A percentile compares a stretch with the other conserved stretches of the same genome.
These are phyloP conservation scores for Neobulgaria alba DNA, from an alignment of 2,329 filamentous ascomycete species.

Conservation along the genomic window DNA sequence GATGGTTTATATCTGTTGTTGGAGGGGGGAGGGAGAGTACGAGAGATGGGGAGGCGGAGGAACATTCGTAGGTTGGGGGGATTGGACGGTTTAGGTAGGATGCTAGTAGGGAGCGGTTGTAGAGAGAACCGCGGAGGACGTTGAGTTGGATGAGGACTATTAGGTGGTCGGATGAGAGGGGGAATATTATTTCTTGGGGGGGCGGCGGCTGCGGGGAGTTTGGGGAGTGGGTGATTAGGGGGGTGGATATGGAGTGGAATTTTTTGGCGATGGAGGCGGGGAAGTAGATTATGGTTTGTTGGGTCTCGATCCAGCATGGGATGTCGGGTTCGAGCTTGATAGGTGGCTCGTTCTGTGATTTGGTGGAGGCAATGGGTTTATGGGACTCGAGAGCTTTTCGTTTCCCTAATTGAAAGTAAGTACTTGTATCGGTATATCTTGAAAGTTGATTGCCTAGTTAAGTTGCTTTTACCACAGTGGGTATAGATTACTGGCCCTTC, in stretches of 20 bases:
- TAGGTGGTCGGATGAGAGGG: conserved; percentile 34
- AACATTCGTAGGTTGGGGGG: conserved; percentile 7
- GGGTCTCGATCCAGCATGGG: conserved; percentile 8
- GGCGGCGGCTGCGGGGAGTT: not conserved
- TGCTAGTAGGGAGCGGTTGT: conserved; percentile 29
- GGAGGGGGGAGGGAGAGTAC: conserved; percentile 1
- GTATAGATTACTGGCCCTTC: too few relatives aligned
- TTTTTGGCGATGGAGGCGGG: conserved; percentile 2
- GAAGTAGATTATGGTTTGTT: conserved; percentile 2
- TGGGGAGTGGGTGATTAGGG: conserved; percentile 1
- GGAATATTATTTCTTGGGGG: conserved; percentile 25
- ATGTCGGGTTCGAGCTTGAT: not conserved
- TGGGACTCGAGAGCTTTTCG: conserved; percentile 4
- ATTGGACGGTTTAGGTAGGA: conserved; percentile 24
- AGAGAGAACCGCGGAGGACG: conserved; percentile 29
- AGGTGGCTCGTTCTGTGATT: not conserved
- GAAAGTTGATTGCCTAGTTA: not conserved
- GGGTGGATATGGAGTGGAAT: not conserved
- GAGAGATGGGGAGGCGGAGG: conserved; percentile 1
- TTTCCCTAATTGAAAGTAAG: conserved; percentile 6
- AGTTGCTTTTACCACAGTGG: not conserved
- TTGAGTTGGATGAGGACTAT: conserved; percentile 36
- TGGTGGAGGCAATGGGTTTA: not conserved
- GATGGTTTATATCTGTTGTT: too few relatives aligned
- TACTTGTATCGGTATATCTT: too few relatives aligned